These are phyloP conservation scores for Tausonia pullulans DNA, from an alignment of 1,284 basidiomycete species.

Conservation along the genomic window DNA sequence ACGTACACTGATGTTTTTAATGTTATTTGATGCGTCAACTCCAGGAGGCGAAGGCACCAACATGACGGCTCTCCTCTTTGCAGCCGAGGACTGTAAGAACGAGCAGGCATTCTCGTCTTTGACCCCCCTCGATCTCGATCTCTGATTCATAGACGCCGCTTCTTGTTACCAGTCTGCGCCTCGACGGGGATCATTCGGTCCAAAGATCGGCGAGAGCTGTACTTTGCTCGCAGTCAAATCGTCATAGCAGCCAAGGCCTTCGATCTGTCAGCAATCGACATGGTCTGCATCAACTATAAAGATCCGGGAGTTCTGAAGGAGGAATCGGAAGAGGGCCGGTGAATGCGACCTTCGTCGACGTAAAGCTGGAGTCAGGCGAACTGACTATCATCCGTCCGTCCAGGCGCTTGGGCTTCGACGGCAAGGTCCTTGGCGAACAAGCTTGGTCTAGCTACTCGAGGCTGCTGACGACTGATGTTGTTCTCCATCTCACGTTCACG, in stretches of 20 bases:
- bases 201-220: conserved; percentile 56
- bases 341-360: neutral
- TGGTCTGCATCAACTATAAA: conserved; percentile 88
- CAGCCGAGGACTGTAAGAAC: conserved; percentile 71
- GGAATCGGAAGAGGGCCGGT: conserved; percentile 62
- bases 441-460: neutral
- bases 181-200: conserved; percentile 78
- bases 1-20: too few relatives aligned
- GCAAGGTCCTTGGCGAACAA: conserved; percentile 48
- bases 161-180: conserved; percentile 45
- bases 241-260: conserved; percentile 77
- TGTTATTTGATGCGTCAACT: too few relatives aligned
- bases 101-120: neutral
- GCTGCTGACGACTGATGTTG: neutral
- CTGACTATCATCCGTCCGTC: too few relatives aligned
- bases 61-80: conserved; percentile 40
- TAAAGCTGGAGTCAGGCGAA: too few relatives aligned
- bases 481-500: neutral
- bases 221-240: conserved; percentile 75
- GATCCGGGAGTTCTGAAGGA: conserved; percentile 55
- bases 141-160: neutral
- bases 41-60: conserved; percentile 33
- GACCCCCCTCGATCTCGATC: neutral
- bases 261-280: conserved; percentile 73
- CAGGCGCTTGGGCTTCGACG: conserved; percentile 66